Conservation (phyloP, 2,329 filamentous ascomycete species). For the Aspergillus phoenicis region DNA sequence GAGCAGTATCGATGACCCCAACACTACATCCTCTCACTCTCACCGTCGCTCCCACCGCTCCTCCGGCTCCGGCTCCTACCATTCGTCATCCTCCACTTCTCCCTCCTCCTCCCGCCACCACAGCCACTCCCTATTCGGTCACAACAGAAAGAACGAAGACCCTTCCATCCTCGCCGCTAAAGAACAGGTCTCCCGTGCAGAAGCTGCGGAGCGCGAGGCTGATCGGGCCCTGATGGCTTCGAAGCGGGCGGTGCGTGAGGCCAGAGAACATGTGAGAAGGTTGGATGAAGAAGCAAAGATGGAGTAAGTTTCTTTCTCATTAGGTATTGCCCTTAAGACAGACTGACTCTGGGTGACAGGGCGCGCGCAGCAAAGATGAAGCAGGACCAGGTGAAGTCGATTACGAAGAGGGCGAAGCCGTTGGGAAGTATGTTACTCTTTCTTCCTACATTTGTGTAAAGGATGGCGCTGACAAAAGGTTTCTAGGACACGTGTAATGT, state of each 20-base stretch:
- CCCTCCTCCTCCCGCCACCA: constrained; percentile 16
- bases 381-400: constrained; percentile 64
- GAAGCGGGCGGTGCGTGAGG: constrained; percentile 61
- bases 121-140: constrained; percentile 26
- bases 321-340: neutral
- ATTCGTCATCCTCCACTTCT: constrained; percentile 34
- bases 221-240: constrained; percentile 65
- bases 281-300: constrained; percentile 68
- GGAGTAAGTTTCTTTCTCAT: constrained; percentile 43
- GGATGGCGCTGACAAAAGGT: neutral
- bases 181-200: constrained; percentile 64
- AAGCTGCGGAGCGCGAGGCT: constrained; percentile 65
- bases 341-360: constrained; percentile 17
- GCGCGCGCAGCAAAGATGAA: constrained; percentile 68
- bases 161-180: constrained; percentile 63
- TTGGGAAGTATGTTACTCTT: constrained; percentile 63
- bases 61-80: constrained; percentile 42
- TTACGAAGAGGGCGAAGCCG: constrained; percentile 70
- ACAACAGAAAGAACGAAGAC: constrained; percentile 57
- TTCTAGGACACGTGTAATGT: neutral
- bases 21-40: constrained; percentile 23
- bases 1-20: constrained; percentile 21
- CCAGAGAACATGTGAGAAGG: constrained; percentile 63
- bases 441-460: neutral
- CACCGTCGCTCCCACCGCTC: constrained; percentile 31